Percentiles rank a stretch among this genome's conserved stretches.
Conservation (phyloP, 1,284 basidiomycete genomes). For the Porogramme epimiltina region DNA sequence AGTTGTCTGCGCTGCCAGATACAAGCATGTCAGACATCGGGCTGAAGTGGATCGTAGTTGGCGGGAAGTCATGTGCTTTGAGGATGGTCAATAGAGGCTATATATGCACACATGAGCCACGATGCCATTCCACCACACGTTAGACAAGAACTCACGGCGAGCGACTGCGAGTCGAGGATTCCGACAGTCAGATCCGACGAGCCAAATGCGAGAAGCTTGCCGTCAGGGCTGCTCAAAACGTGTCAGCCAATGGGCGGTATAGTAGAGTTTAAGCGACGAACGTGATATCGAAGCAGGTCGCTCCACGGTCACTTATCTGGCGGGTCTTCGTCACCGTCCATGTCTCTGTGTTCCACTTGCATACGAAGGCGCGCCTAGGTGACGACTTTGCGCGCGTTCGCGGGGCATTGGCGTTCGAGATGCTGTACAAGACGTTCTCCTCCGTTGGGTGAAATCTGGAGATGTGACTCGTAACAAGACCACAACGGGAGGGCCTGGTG, state of each 20-base stretch:
- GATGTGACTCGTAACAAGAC: not conserved
- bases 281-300: slow-evolving; percentile 90
- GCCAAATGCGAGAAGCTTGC: slow-evolving; percentile 83
- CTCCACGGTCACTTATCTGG: slow-evolving; percentile 74
- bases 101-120: not conserved
- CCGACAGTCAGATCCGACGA: slow-evolving; percentile 88
- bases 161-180: slow-evolving; percentile 78
- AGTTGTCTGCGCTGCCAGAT: slow-evolving; percentile 91
- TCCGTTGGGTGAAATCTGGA: slow-evolving; percentile 64
- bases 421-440: slow-evolving; percentile 64
- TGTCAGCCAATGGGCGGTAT: not conserved
- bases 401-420: slow-evolving; percentile 70
- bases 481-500: not conserved
- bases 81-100: slow-evolving; percentile 88
- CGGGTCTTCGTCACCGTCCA: slow-evolving; percentile 57
- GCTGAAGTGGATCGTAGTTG: slow-evolving; percentile 89
- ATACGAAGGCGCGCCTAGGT: slow-evolving; percentile 60
- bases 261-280: slow-evolving; percentile 31
- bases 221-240: slow-evolving; percentile 62
- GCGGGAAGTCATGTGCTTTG: slow-evolving; percentile 94
- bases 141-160: slow-evolving; percentile 62
- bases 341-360: slow-evolving; percentile 63
- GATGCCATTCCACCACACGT: not conserved
- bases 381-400: slow-evolving; percentile 55
- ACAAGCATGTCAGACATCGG: slow-evolving; percentile 82